Percentiles rank a stretch among this genome's conserved stretches.
phyloP scores from a whole-genome alignment of 306 rosid species.

The Pueraria montana region DNA sequence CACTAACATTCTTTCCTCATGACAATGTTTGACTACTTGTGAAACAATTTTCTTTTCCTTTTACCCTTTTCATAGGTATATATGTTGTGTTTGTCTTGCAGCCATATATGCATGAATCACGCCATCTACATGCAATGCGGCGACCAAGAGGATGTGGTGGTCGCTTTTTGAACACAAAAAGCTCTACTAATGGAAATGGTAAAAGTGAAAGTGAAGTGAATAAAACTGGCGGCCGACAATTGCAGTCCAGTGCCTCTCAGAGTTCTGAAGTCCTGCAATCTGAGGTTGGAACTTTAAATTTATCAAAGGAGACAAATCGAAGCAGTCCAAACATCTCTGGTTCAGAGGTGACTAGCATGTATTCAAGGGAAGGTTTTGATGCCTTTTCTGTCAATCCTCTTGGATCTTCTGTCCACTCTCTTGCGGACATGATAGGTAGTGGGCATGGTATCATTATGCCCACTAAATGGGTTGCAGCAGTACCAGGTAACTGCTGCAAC shows the following conservation, averaged over 20 bases:
- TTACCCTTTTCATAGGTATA: neutral
- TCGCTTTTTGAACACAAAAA: slow-evolving; percentile 77
- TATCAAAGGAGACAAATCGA: slow-evolving; percentile 63
- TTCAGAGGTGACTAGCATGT: slow-evolving; percentile 76
- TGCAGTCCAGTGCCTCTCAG: slow-evolving; percentile 58
- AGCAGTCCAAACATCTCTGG: slow-evolving; percentile 61
- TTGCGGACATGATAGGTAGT: slow-evolving; percentile 57
- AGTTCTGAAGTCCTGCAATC: slow-evolving; percentile 72
- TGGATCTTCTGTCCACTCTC: slow-evolving; percentile 51
- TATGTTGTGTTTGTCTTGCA: slow-evolving; percentile 49
- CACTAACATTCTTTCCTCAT: neutral
- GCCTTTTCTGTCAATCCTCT: slow-evolving; percentile 57
- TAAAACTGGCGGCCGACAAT: slow-evolving; percentile 31
- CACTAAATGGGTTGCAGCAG: slow-evolving; percentile 70
- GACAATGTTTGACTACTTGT: slow-evolving; percentile 5
- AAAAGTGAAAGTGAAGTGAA: slow-evolving; percentile 43
- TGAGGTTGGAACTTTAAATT: slow-evolving; percentile 64
- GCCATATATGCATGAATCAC: slow-evolving; percentile 93
- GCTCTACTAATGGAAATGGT: slow-evolving; percentile 45
- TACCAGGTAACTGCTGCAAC: slow-evolving; percentile 61
- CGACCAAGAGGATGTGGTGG: slow-evolving; percentile 90
- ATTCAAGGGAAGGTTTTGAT: slow-evolving; percentile 55
- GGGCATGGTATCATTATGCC: slow-evolving; percentile 61
- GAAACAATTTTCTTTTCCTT: neutral
- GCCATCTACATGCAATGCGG: slow-evolving; percentile 87